Percentiles rank a stretch among this genome's conserved stretches.
phyloP scores from a whole-genome alignment of 176 grass and related monocot species.

The Avena eriantha region DNA sequence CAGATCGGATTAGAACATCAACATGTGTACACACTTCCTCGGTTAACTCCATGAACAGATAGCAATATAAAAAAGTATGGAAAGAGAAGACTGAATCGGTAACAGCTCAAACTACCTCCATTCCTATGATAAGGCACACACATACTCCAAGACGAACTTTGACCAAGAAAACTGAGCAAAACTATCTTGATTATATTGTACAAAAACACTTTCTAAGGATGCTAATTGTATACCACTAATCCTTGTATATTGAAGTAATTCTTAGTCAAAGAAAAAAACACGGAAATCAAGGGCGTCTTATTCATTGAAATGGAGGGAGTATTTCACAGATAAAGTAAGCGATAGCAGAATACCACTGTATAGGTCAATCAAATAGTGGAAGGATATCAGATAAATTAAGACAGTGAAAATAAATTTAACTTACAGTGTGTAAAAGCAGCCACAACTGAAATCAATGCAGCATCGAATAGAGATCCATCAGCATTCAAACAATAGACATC shows the following conservation, averaged over 20 bases:
- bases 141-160: no score
- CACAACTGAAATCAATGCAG: conserved; percentile 82
- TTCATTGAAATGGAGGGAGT: no score
- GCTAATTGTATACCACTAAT: no score
- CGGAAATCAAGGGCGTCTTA: no score
- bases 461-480: conserved; percentile 87
- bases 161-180: no score
- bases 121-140: no score
- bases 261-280: no score
- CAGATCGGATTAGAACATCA: background rate
- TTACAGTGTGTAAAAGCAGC: conserved; percentile 85
- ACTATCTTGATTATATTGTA: no score
- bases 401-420: conserved; percentile 14
- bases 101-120: background rate
- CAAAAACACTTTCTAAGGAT: no score
- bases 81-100: background rate
- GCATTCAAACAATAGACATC: conserved; percentile 94
- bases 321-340: conserved; percentile 12
- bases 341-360: background rate
- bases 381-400: conserved; percentile 6
- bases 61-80: background rate
- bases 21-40: background rate
- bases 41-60: background rate
- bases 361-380: conserved; percentile 5
- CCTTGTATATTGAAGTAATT: no score